phyloP scores from a whole-genome alignment of 139 green algal species.

The Klebsormidium nitens region DNA sequence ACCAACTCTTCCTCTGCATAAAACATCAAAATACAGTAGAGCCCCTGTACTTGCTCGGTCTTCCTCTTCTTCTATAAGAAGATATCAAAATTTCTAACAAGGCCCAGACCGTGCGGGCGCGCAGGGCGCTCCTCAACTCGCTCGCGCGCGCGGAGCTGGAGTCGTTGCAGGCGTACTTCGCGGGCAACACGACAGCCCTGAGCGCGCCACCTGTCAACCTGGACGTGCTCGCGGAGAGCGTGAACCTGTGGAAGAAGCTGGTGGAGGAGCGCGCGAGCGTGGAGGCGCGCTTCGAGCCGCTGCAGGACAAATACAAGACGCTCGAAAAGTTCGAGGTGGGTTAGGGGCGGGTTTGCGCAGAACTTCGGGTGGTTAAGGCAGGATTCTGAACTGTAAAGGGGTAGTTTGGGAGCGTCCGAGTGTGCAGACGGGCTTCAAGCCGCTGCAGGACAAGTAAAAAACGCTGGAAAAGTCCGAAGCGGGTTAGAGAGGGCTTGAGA shows the following conservation, averaged over 20 bases:
- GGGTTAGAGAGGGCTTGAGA: too few relatives aligned
- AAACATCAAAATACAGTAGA: too few relatives aligned
- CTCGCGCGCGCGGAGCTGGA: slow-evolving; percentile 44
- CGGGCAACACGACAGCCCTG: slow-evolving; percentile 38
- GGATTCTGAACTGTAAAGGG: too few relatives aligned
- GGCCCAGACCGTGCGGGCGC: too few relatives aligned
- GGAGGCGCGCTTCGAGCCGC: slow-evolving; percentile 58
- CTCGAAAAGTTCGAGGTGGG: slow-evolving; percentile 64
- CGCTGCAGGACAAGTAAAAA: slow-evolving; percentile 62
- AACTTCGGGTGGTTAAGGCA: too few relatives aligned
- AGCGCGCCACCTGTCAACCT: slow-evolving; percentile 39
- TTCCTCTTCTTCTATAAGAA: too few relatives aligned
- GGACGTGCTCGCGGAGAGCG: slow-evolving; percentile 64
- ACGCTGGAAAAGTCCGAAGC: slow-evolving; percentile 67
- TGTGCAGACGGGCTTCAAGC: slow-evolving; percentile 56
- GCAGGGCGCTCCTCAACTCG: slow-evolving; percentile 58
- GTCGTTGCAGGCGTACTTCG: slow-evolving; percentile 32
- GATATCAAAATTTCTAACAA: too few relatives aligned
- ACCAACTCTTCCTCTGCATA: too few relatives aligned
- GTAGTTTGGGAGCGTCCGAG: slow-evolving; percentile 27
- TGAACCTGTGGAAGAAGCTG: slow-evolving; percentile 58
- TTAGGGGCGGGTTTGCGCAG: too few relatives aligned
- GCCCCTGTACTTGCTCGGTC: too few relatives aligned
- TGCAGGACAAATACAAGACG: slow-evolving; percentile 62
- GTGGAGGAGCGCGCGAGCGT: slow-evolving; percentile 33